phyloP scores from a whole-genome alignment of 1,284 basidiomycete genomes.

The Xerocomus nothofagi region DNA sequence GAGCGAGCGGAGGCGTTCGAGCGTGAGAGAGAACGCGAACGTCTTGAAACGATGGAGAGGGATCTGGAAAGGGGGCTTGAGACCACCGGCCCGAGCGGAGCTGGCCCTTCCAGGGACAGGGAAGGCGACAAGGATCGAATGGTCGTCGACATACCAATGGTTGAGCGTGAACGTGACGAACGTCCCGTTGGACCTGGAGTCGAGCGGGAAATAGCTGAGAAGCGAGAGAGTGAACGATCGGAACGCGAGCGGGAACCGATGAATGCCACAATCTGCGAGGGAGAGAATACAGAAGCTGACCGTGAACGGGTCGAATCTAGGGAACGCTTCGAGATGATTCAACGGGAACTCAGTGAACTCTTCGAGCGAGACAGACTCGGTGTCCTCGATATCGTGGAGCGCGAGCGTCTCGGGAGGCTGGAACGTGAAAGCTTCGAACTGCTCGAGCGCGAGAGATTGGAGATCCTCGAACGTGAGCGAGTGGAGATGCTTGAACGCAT shows the following conservation, averaged over 20 bases:
- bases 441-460: conserved; percentile 30
- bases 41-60: conserved; percentile 26
- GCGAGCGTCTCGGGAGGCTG: conserved; percentile 26
- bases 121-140: conserved; percentile 27
- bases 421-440: conserved; percentile 31
- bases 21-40: conserved; percentile 29
- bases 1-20: conserved; percentile 30
- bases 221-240: conserved; percentile 23
- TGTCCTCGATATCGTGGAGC: conserved; percentile 29
- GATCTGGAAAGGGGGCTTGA: conserved; percentile 25
- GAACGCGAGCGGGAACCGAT: conserved; percentile 26
- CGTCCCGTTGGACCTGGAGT: conserved; percentile 12
- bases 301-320: conserved; percentile 30
- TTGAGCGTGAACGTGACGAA: conserved; percentile 28
- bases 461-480: conserved; percentile 33
- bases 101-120: conserved; percentile 21
- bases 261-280: conserved; percentile 20
- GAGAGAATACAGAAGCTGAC: conserved; percentile 25
- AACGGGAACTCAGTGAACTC: conserved; percentile 32
- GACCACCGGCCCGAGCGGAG: not conserved
- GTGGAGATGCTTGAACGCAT: conserved; percentile 34
- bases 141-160: conserved; percentile 12
- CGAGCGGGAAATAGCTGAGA: conserved; percentile 24
- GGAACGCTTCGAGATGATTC: conserved; percentile 32
- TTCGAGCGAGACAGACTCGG: conserved; percentile 33